These are phyloP conservation scores for Geranium incanum DNA, from an alignment of 441 rosid species.

Conservation along the genomic window DNA sequence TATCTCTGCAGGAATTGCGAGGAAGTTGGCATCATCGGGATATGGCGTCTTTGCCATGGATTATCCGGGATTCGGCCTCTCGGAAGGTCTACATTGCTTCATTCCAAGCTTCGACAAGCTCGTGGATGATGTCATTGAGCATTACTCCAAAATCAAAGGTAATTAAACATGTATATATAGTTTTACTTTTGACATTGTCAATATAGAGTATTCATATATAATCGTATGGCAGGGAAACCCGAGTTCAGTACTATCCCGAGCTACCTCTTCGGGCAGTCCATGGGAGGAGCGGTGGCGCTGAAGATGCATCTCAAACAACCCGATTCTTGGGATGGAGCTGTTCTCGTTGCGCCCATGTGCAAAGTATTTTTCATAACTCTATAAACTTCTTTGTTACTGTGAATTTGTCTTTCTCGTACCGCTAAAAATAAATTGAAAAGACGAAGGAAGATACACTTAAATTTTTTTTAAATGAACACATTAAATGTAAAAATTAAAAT, in stretches of 20 bases:
- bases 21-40: conserved; percentile 46
- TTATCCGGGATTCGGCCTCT: conserved; percentile 88
- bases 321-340: conserved; percentile 71
- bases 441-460: no score
- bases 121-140: conserved; percentile 70
- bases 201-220: no score
- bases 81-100: conserved; percentile 75
- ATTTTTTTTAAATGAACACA: no score
- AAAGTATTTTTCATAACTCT: conserved; percentile 44
- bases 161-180: no score
- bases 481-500: no score
- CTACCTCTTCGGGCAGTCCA: conserved; percentile 76
- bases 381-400: no score
- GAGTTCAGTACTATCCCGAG: conserved; percentile 43
- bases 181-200: no score
- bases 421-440: no score
- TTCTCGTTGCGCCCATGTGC: conserved; percentile 93
- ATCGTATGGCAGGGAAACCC: conserved; percentile 42
- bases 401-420: no score
- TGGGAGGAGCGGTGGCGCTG: conserved; percentile 91
- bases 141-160: conserved; percentile 71
- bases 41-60: conserved; percentile 90
- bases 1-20: conserved; percentile 47
- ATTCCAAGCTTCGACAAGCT: conserved; percentile 62
- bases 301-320: conserved; percentile 84